Conservation (phyloP, 108 stramenopile genomes). For the Nannochloropsis salina region DNA sequence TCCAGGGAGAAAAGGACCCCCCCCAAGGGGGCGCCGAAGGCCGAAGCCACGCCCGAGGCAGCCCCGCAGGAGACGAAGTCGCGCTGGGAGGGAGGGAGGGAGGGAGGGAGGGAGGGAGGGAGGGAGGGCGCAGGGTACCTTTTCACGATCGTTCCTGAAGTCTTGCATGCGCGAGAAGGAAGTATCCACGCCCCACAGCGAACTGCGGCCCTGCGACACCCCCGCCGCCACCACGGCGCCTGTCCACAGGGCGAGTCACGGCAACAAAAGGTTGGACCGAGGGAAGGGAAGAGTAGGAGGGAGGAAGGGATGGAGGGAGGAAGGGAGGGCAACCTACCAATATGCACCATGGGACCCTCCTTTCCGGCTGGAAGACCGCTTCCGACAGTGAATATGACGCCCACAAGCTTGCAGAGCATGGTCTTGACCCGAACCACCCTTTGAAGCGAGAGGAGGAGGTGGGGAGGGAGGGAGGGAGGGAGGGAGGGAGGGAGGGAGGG, state of each 20-base stretch:
- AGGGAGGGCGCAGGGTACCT: background rate
- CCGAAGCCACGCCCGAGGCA: slow-evolving; percentile 80
- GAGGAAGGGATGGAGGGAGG: background rate
- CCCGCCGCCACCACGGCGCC: slow-evolving; percentile 66
- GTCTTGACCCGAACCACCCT: slow-evolving; percentile 83
- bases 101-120: background rate
- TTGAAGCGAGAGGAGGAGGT: background rate
- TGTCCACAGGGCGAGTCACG: background rate
- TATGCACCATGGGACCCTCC: slow-evolving; percentile 89
- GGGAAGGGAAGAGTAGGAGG: background rate
- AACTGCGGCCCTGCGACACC: slow-evolving; percentile 78
- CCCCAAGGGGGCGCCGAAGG: slow-evolving; percentile 77
- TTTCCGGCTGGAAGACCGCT: slow-evolving; percentile 91
- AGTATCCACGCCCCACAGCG: slow-evolving; percentile 77
- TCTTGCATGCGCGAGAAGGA: slow-evolving; percentile 81
- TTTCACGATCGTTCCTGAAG: slow-evolving; percentile 69
- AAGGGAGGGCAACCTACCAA: slow-evolving; percentile 23
- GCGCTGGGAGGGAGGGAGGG: slow-evolving; percentile 36
- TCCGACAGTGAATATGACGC: slow-evolving; percentile 83
- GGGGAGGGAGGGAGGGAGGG: slow-evolving; percentile 5
- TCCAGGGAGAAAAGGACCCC: slow-evolving; percentile 77
- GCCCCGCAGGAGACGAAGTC: slow-evolving; percentile 80
- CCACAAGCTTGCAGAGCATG: slow-evolving; percentile 80
- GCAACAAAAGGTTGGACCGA: background rate
- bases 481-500: slow-evolving; percentile 1